A percentile compares a stretch with the other conserved stretches of the same genome.
phyloP scores from a whole-genome alignment of 2,329 filamentous ascomycete species.

The Alternaria novae-zelandiae region DNA sequence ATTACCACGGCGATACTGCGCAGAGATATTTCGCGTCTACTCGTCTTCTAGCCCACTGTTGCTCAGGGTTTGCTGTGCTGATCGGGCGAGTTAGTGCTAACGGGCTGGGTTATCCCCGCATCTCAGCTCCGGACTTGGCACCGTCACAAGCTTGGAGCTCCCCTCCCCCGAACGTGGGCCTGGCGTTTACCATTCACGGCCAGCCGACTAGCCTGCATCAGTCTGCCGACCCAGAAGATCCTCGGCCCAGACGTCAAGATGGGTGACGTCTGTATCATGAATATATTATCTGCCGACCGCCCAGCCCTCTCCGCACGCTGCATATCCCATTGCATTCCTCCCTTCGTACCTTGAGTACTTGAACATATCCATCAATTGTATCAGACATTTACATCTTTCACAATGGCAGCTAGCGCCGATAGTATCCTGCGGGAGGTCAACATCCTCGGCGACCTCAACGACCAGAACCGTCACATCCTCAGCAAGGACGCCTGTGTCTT shows the following conservation, averaged over 20 bases:
- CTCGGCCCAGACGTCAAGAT: conserved; percentile 41
- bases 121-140: conserved; percentile 36
- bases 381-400: conserved; percentile 16
- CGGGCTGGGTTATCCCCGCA: conserved; percentile 29
- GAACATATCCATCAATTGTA: conserved; percentile 8
- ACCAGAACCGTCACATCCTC: conserved; percentile 86
- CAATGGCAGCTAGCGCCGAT: conserved; percentile 62
- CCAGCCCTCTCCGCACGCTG: conserved; percentile 31
- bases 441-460: conserved; percentile 79
- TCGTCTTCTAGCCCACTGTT: conserved; percentile 4
- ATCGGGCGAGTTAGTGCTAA: conserved; percentile 13
- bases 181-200: conserved; percentile 36
- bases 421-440: conserved; percentile 85
- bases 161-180: conserved; percentile 37
- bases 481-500: conserved; percentile 90
- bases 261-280: conserved; percentile 43
- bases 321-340: conserved; percentile 36
- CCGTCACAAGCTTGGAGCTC: conserved; percentile 44
- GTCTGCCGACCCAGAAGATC: conserved; percentile 35
- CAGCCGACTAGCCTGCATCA: conserved; percentile 37
- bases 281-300: conserved; percentile 35
- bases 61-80: conserved; percentile 22
- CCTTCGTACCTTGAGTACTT: conserved; percentile 6
- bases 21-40: not conserved
- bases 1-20: conserved; percentile 10